A percentile compares a stretch with the other conserved stretches of the same genome.
phyloP scores from a whole-genome alignment of 2,329 filamentous ascomycete genomes.

The Curvularia lunata region DNA sequence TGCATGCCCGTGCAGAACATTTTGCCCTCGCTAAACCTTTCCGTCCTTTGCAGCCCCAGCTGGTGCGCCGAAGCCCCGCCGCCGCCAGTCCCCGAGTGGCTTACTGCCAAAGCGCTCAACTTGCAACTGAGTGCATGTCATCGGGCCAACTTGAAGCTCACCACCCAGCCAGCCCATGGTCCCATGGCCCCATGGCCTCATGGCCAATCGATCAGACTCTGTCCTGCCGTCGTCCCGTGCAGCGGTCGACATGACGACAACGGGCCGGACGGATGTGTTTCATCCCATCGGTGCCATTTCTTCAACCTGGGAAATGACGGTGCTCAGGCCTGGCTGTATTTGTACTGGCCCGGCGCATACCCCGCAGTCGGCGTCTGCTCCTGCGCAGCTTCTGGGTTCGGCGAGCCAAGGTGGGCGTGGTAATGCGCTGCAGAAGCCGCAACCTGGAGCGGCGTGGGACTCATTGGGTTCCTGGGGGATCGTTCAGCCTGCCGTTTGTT shows the following conservation, averaged over 20 bases:
- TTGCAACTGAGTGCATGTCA: slow-evolving; percentile 10
- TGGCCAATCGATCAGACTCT: slow-evolving; percentile 14
- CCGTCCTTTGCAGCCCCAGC: slow-evolving; percentile 16
- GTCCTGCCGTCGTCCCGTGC: slow-evolving; percentile 2
- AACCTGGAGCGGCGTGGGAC: slow-evolving; percentile 32
- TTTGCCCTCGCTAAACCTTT: slow-evolving; percentile 17
- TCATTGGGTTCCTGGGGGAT: slow-evolving; percentile 51
- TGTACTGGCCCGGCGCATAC: slow-evolving; percentile 32
- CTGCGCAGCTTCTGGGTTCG: slow-evolving; percentile 23
- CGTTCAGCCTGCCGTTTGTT: slow-evolving; percentile 49
- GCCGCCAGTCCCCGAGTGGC: slow-evolving; percentile 13
- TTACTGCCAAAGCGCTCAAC: slow-evolving; percentile 12
- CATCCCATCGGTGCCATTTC: slow-evolving; percentile 12
- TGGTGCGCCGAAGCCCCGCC: slow-evolving; percentile 22
- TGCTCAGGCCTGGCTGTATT: slow-evolving; percentile 26
- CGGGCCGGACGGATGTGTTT: slow-evolving; percentile 10
- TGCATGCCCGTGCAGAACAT: slow-evolving; percentile 13
- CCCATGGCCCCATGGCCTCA: neutral
- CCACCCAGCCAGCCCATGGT: neutral
- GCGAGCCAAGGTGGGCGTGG: slow-evolving; percentile 26
- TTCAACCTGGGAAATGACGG: slow-evolving; percentile 2
- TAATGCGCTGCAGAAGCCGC: slow-evolving; percentile 37
- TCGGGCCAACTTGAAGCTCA: slow-evolving; percentile 11
- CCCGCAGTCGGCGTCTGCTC: slow-evolving; percentile 24
- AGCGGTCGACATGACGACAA: slow-evolving; percentile 7